Evolutionary conservation across 805 yeast genomes (phyloP).

Genomic region (Candida ponderosae): DNA sequence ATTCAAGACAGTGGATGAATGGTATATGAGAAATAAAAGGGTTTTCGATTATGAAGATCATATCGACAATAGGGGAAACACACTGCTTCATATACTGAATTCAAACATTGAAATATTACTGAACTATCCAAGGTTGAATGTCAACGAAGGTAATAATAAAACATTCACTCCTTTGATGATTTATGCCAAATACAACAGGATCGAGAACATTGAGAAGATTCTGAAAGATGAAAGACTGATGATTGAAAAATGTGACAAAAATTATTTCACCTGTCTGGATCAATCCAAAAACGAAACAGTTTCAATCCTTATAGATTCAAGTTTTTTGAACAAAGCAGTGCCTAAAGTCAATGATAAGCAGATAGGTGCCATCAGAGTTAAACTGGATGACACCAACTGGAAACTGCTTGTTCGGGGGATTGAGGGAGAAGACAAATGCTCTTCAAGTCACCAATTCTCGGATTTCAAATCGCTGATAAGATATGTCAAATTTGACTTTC

Average conservation of each 20-base stretch:
- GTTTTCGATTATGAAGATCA: conserved; percentile 50
- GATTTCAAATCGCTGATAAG: conserved; percentile 26
- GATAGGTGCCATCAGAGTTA: conserved; percentile 27
- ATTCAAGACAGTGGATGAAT: conserved; percentile 33
- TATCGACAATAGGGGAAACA: conserved; percentile 65
- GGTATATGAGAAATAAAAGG: conserved; percentile 27
- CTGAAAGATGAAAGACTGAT: conserved; percentile 43
- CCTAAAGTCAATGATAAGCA: conserved; percentile 15
- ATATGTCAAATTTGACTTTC: conserved; percentile 28
- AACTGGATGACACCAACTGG: conserved; percentile 23
- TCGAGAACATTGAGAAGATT: conserved; percentile 48
- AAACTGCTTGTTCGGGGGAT: conserved; percentile 19
- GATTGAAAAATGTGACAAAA: conserved; percentile 22
- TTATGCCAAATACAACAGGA: conserved; percentile 60
- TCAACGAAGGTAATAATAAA: conserved; percentile 54
- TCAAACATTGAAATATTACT: conserved; percentile 37
- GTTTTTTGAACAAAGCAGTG: conserved; percentile 14
- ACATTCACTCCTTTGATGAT: conserved; percentile 65
- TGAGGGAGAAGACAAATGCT: conserved; percentile 4
- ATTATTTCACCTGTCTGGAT: conserved; percentile 33
- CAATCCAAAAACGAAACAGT: conserved; percentile 32
- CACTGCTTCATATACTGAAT: conserved; percentile 65
- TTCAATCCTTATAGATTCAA: conserved; percentile 26
- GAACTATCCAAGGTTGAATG: conserved; percentile 28
- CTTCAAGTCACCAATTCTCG: conserved; percentile 19